Conservation (phyloP, 805 yeast genomes). For the Debaryomyces tyrocola region DNA sequence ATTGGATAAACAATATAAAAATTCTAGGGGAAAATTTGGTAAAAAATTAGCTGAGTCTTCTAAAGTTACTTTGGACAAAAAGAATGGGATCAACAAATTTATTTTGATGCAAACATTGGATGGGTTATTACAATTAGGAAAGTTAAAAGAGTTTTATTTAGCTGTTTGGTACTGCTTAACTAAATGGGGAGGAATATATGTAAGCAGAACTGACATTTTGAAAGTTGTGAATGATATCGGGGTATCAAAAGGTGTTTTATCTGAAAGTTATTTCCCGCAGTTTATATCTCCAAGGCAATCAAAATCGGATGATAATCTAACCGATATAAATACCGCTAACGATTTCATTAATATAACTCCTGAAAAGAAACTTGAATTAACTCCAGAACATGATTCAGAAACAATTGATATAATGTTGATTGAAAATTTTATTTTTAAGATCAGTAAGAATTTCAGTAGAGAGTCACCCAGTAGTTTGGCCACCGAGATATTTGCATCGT, state of each 20-base stretch:
- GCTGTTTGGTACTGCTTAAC: constrained; percentile 33
- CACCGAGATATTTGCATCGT: constrained; percentile 25
- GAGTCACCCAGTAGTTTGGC: constrained; percentile 21
- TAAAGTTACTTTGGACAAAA: constrained; percentile 5
- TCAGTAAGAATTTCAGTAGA: constrained; percentile 22
- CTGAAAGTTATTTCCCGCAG: constrained; percentile 2
- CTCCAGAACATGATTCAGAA: constrained; percentile 1
- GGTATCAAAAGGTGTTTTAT: constrained; percentile 5
- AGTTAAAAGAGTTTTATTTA: constrained; percentile 25
- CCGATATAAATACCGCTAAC: neutral
- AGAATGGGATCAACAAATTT: constrained; percentile 29
- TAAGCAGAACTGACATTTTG: constrained; percentile 4
- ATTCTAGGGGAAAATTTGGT: constrained; percentile 22
- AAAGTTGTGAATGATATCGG: constrained; percentile 2
- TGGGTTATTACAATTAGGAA: constrained; percentile 30
- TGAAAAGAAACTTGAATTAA: neutral
- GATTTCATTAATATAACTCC: neutral
- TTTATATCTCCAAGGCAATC: neutral
- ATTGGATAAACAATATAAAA: constrained; percentile 13
- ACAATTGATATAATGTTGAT: constrained; percentile 30
- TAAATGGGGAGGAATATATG: constrained; percentile 34
- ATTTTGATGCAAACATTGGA: constrained; percentile 30
- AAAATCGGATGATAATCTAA: neutral
- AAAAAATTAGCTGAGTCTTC: constrained; percentile 9
- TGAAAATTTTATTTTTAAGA: constrained; percentile 34